Evolutionary conservation across 2,329 filamentous ascomycete species (phyloP).

Genomic region (Xylaria hypoxylon): DNA sequence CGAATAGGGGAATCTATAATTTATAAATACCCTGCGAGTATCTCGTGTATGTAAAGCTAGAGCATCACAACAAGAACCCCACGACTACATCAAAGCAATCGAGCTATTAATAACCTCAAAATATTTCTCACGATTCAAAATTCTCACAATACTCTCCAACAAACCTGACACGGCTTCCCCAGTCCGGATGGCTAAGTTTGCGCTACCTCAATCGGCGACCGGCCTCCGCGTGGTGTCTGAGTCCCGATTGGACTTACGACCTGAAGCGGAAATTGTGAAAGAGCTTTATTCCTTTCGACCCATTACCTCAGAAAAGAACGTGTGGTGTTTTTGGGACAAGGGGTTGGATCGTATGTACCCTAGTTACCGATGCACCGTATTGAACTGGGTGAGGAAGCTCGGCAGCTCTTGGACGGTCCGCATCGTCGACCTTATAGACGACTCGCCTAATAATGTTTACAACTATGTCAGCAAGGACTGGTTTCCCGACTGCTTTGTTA

Average conservation of each 20-base stretch:
- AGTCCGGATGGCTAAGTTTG: conserved; percentile 36
- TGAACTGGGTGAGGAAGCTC: conserved; percentile 58
- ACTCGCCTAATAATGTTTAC: conserved; percentile 52
- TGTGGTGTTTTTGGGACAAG: conserved; percentile 60
- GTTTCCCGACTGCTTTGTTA: conserved; percentile 54
- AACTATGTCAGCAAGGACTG: conserved; percentile 50
- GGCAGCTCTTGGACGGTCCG: conserved; percentile 57
- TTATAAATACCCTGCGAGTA: neutral
- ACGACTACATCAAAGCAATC: neutral
- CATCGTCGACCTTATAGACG: conserved; percentile 53
- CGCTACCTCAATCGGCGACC: conserved; percentile 42
- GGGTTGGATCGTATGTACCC: conserved; percentile 54
- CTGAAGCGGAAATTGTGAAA: conserved; percentile 48
- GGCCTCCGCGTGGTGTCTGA: conserved; percentile 40
- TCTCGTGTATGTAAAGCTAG: conserved; percentile 11
- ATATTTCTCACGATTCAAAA: neutral
- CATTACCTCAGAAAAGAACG: conserved; percentile 56
- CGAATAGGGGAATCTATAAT: neutral
- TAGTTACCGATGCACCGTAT: conserved; percentile 54
- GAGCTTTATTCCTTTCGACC: conserved; percentile 48
- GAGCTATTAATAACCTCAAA: neutral
- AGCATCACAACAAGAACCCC: neutral
- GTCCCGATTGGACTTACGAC: conserved; percentile 47
- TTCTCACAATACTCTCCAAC: conserved; percentile 4
- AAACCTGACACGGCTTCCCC: neutral